Evolutionary conservation across 169 alveolate genomes (phyloP), one percentile per base, ranked within the genome.

Genomic region (Pseudocohnilembus persalinus): DNA sequence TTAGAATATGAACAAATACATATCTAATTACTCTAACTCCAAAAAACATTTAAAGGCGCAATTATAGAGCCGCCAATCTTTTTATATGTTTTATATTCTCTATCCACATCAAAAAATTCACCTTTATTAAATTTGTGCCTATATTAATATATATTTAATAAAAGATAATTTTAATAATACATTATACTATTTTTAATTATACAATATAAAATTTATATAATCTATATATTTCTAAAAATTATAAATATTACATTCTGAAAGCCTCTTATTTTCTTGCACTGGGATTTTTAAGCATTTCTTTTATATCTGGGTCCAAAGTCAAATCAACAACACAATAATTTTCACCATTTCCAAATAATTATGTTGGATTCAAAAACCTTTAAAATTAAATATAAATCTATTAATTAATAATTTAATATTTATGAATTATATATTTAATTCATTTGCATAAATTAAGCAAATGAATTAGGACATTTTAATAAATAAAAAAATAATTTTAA

Each of bases 291-390:
- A 79, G 35, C 4, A 79, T 26, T 28, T 79, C 84, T 29, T 34
- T 73, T 34, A 79, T 79, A 30, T 79, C 84, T 49, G 34, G 29
- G 26, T 64, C 84, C 11, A 33, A 49, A 35, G 64, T 49, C 6
- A 79, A 20, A 79, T 79, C 84, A 4, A 63, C 74, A 64, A 79
- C 73, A 20, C 84, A 68, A 63, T 79, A 79, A 24, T 49, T 34
- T 29, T 79, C 84, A 0, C 84, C 84, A n/a, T 73, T 73, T 29
- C 76, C 32, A 63, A 79, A 79, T 16, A 79, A 35, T 30, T 64
- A 49, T 1, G 77, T 79, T n/a, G 84, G 84, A 64, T 79, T 79
- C 25, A 79, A 49, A 79, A 79, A 79, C n/a, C 77, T 49, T 1
- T 77, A n/a, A n/a, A n/a, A n/a, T n/a, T n/a, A n/a, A n/a, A n/a